phyloP scores from a whole-genome alignment of 176 grass and related monocot species.

The Eragrostis curvula region DNA sequence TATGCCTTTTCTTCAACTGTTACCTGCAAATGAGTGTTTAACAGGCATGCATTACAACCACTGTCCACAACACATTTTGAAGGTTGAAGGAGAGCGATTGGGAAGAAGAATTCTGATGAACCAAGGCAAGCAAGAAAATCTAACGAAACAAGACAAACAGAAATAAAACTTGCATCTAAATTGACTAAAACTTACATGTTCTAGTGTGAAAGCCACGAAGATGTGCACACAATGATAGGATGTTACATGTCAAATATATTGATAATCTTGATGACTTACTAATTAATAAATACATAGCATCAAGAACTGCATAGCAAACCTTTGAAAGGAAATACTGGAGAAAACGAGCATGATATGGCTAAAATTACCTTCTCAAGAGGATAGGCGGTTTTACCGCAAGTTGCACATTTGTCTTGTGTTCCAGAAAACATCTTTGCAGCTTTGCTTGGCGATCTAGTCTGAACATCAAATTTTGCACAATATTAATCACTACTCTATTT shows the following conservation, averaged over 20 bases:
- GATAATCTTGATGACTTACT: background rate
- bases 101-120: background rate
- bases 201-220: background rate
- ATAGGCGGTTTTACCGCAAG: slow-evolving; percentile 94
- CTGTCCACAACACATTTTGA: background rate
- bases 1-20: slow-evolving; percentile 87
- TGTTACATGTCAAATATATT: background rate
- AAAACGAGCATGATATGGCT: background rate
- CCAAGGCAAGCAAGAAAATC: slow-evolving; percentile 11
- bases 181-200: background rate
- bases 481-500: background rate
- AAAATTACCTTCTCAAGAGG: slow-evolving; percentile 92
- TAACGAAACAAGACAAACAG: background rate
- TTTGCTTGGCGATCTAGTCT: slow-evolving; percentile 95
- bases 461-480: slow-evolving; percentile 27
- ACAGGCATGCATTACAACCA: background rate
- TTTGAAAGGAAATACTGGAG: background rate
- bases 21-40: slow-evolving; percentile 59
- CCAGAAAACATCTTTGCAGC: slow-evolving; percentile 93
- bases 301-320: background rate
- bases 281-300: background rate
- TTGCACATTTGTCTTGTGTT: slow-evolving; percentile 97
- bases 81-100: background rate
- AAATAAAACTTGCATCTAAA: background rate
- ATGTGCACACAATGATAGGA: background rate